Evolutionary conservation across 768 basidiomycete genomes (phyloP).

Genomic region (Tricholoma saponaceum): DNA sequence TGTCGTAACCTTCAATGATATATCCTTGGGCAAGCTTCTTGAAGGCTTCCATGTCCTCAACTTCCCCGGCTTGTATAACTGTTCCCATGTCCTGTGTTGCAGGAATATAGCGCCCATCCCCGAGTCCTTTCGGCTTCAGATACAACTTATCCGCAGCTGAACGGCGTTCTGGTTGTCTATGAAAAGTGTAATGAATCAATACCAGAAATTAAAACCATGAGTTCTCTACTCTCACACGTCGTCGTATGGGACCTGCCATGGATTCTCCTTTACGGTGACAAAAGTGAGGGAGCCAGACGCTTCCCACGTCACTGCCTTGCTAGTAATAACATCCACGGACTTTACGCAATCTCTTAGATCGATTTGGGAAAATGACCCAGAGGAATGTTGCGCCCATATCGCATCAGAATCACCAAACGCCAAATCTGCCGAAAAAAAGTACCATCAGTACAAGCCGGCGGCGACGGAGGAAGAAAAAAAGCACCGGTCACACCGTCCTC

Average conservation of each 20-base stretch:
- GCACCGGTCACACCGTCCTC: constrained; percentile 77
- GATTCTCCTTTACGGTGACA: constrained; percentile 46
- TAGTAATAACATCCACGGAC: constrained; percentile 65
- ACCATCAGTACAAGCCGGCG: background rate
- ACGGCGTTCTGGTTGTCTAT: constrained; percentile 36
- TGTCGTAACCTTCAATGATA: constrained; percentile 45
- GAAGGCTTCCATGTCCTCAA: constrained; percentile 47
- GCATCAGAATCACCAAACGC: constrained; percentile 68
- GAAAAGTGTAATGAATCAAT: constrained; percentile 4
- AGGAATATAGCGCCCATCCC: constrained; percentile 51
- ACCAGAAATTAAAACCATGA: background rate
- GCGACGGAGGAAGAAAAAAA: background rate
- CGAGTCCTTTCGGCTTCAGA: constrained; percentile 49
- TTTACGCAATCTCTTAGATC: constrained; percentile 63
- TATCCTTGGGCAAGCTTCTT: constrained; percentile 62
- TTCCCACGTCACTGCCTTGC: constrained; percentile 64
- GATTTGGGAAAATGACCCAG: constrained; percentile 75
- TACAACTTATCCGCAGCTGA: constrained; percentile 28
- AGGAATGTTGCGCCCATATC: constrained; percentile 69
- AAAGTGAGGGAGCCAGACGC: constrained; percentile 63
- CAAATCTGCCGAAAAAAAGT: constrained; percentile 47
- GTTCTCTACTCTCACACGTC: constrained; percentile 52
- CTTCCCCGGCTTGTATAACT: constrained; percentile 31
- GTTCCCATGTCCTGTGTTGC: constrained; percentile 56
- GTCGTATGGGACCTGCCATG: constrained; percentile 75